Percentiles rank a stretch among this genome's conserved stretches.
Conservation (phyloP, 805 yeast species). For the Yamadazyma insecticola region DNA sequence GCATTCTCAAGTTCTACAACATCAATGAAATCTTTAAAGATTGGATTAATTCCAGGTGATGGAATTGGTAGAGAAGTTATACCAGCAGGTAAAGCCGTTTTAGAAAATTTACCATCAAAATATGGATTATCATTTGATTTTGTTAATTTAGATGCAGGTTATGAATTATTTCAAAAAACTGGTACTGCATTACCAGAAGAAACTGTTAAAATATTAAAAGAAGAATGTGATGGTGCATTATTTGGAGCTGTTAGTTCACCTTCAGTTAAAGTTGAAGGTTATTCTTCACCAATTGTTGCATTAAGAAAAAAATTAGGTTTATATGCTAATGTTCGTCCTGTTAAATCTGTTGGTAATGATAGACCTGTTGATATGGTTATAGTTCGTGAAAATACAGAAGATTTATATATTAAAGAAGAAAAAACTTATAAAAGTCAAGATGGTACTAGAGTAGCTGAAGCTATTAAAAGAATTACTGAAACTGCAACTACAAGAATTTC, state of each 20-base stretch:
- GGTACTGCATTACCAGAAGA: slow-evolving; percentile 94
- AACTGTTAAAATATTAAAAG: slow-evolving; percentile 72
- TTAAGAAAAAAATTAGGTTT: slow-evolving; percentile 91
- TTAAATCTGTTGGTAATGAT: slow-evolving; percentile 85
- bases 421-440: slow-evolving; percentile 65
- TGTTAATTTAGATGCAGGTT: slow-evolving; percentile 88
- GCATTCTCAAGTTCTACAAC: slow-evolving; percentile 13
- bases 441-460: slow-evolving; percentile 92
- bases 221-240: slow-evolving; percentile 92
- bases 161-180: slow-evolving; percentile 87
- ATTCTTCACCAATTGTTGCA: slow-evolving; percentile 99
- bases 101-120: slow-evolving; percentile 75
- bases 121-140: slow-evolving; percentile 80
- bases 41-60: slow-evolving; percentile 91
- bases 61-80: slow-evolving; percentile 98
- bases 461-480: slow-evolving; percentile 93
- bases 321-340: slow-evolving; percentile 97
- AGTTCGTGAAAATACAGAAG: slow-evolving; percentile 98
- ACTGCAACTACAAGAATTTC: slow-evolving; percentile 83
- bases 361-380: slow-evolving; percentile 95
- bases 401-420: slow-evolving; percentile 93
- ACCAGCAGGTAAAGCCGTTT: slow-evolving; percentile 88
- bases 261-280: slow-evolving; percentile 87
- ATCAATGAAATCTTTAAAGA: slow-evolving; percentile 32
- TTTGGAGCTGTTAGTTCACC: slow-evolving; percentile 98